Percentiles rank a stretch among this genome's conserved stretches.
Conservation (phyloP, 768 basidiomycete genomes). For the Suillus discolor region DNA sequence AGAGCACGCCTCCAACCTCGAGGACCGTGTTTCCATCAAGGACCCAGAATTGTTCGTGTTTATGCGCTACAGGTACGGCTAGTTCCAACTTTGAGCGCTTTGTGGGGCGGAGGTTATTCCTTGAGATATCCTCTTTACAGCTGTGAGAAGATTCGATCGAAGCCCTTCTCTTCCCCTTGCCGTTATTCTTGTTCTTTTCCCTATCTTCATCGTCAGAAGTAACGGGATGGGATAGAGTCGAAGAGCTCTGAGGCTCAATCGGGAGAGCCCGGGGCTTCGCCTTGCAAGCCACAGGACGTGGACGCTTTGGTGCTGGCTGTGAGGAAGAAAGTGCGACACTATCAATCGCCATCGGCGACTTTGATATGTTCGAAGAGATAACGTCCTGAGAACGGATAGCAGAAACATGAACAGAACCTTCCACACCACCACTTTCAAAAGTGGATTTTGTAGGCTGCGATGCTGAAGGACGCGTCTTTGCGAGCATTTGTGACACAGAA, state of each 20-base stretch:
- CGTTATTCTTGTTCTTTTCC: neutral
- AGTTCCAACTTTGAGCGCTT: slow-evolving; percentile 2
- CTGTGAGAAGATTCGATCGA: neutral
- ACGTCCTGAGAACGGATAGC: neutral
- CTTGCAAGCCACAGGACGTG: slow-evolving; percentile 3
- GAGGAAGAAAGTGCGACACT: neutral
- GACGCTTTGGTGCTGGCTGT: neutral
- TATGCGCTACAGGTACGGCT: neutral
- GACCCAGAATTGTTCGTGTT: slow-evolving; percentile 33
- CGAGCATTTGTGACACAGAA: slow-evolving; percentile 8
- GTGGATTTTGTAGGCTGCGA: neutral
- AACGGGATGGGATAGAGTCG: neutral
- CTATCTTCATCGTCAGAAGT: neutral
- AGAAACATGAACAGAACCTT: neutral
- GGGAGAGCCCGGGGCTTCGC: neutral
- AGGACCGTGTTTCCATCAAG: slow-evolving; percentile 39
- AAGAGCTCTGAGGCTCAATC: neutral
- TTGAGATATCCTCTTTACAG: neutral
- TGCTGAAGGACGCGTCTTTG: neutral
- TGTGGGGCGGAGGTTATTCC: neutral
- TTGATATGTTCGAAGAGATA: too few relatives aligned
- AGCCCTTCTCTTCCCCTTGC: slow-evolving; percentile 8
- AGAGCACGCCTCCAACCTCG: slow-evolving; percentile 35
- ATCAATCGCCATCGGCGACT: neutral
- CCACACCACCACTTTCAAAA: neutral